phyloP scores from a whole-genome alignment of 2,329 filamentous ascomycete species.

The Aspergillus pseudonomiae region DNA sequence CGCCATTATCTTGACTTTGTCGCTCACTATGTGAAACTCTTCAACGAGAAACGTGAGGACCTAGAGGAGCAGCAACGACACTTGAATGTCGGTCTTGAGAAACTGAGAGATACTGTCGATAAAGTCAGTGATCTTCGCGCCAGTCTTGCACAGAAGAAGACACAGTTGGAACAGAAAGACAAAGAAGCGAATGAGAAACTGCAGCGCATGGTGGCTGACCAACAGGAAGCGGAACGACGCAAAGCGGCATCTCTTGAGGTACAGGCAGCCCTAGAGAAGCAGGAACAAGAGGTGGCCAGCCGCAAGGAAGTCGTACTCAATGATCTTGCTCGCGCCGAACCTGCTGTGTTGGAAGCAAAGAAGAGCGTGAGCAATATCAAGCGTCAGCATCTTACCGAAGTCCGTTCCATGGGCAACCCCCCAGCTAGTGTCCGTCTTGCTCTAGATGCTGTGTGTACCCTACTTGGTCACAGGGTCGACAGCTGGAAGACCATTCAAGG shows the following conservation, averaged over 20 bases:
- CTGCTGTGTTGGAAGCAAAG: constrained; percentile 88
- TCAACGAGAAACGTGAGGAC: constrained; percentile 97
- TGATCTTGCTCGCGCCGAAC: constrained; percentile 88
- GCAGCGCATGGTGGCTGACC: constrained; percentile 94
- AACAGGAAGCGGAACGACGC: constrained; percentile 89
- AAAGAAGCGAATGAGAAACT: constrained; percentile 96
- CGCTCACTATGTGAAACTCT: constrained; percentile 93
- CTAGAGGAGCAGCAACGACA: constrained; percentile 98
- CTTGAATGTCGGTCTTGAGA: constrained; percentile 96
- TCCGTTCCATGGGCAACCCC: constrained; percentile 93
- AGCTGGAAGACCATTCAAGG: constrained; percentile 91
- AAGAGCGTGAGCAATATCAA: constrained; percentile 99
- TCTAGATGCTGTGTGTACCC: constrained; percentile 92
- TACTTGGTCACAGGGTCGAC: constrained; percentile 85
- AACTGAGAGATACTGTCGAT: constrained; percentile 92
- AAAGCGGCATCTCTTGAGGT: constrained; percentile 88
- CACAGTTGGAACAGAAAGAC: constrained; percentile 89
- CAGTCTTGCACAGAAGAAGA: constrained; percentile 92
- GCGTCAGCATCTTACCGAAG: constrained; percentile 93
- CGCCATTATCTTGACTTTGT: constrained; percentile 98
- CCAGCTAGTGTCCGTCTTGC: constrained; percentile 88
- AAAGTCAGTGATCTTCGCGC: constrained; percentile 91
- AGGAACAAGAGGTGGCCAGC: constrained; percentile 82
- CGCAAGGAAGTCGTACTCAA: constrained; percentile 82
- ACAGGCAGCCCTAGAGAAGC: constrained; percentile 81